Evolutionary conservation across 306 rosid species (phyloP), one percentile per base, ranked within the genome.

Genomic region (Neltuma alba): DNA sequence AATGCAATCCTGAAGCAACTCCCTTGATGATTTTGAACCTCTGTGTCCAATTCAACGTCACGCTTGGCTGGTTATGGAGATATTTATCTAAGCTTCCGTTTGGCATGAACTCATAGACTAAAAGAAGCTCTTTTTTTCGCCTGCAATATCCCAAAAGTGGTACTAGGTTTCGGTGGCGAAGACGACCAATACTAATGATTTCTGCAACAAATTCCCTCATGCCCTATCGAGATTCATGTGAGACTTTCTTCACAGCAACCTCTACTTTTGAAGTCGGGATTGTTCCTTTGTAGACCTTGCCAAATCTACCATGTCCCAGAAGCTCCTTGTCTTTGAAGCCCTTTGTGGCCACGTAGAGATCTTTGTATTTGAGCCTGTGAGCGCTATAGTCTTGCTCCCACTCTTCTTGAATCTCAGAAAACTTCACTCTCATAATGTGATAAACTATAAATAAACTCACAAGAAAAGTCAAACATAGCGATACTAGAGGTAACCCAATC

Each of bases 351-450:
- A 38, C 20, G 60, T 88, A 82, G 18, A 91, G 80, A 70, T 90
- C 88, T 41, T 86, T 82, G 83, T 83, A 90, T 57, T 80, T 85
- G 70, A 87, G 87, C 33, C 93, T 86, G 0, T 87, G 89, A 6
- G 96, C 86, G 5, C 96, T 94, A 30, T 86, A 85, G 27, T 89
- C 89, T 9, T 62, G 57, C 65, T 92, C 97, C 97, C 96, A 92
- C 27, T 85, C 92, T 79, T 92, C 95, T 8, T 60, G 77, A 27
- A 89, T 3, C 58, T 92, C 96, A 27, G 76, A 70, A 64, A 66
- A 87, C 64, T 72, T 76, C 75, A 50, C 76, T 78, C 82, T 84
- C 18, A 77, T 76, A 20, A 82, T 69, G 38, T 80, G 40, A 88
- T 78, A 62, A 79, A 74, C n/a, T 6, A 71, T 44, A 18, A 70